A percentile compares a stretch with the other conserved stretches of the same genome.
These are phyloP conservation scores for Tolypocladium nubicola DNA, from an alignment of 2,329 filamentous ascomycete genomes.

Conservation along the genomic window DNA sequence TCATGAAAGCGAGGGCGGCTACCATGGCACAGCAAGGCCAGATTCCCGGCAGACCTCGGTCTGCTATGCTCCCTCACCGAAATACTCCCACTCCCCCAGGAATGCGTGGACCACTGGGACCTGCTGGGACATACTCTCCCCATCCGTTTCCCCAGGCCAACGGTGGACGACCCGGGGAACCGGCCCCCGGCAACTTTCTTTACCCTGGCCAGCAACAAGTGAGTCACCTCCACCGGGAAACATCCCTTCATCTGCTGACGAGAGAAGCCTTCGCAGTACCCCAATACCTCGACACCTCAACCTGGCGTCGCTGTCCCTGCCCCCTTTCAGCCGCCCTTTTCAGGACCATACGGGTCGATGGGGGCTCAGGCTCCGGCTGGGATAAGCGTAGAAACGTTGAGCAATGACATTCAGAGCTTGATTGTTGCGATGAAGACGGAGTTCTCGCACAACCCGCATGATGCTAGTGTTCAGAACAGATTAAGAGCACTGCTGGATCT, in stretches of 20 bases:
- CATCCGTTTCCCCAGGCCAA: conserved; percentile 19
- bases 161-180: conserved; percentile 16
- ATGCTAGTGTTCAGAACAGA: conserved; percentile 65
- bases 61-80: conserved; percentile 47
- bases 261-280: conserved; percentile 14
- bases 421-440: conserved; percentile 64
- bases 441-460: conserved; percentile 65
- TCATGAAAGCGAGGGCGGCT: conserved; percentile 67
- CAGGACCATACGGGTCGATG: conserved; percentile 24
- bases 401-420: conserved; percentile 71
- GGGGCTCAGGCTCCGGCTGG: conserved; percentile 26
- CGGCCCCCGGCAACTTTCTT: neutral
- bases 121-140: conserved; percentile 12
- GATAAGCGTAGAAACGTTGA: conserved; percentile 63
- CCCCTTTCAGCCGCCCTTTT: conserved; percentile 30
- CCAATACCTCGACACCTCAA: conserved; percentile 28
- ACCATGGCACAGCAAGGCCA: conserved; percentile 43
- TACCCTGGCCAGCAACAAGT: conserved; percentile 18
- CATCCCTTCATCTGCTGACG: neutral
- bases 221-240: conserved; percentile 6
- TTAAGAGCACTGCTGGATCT: conserved; percentile 79
- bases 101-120: conserved; percentile 17
- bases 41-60: conserved; percentile 36
- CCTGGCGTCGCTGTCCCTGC: conserved; percentile 22
- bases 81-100: conserved; percentile 66